Percentiles rank a stretch among this genome's conserved stretches.
phyloP scores from a whole-genome alignment of 108 stramenopile species.

The Conticribra weissflogii region DNA sequence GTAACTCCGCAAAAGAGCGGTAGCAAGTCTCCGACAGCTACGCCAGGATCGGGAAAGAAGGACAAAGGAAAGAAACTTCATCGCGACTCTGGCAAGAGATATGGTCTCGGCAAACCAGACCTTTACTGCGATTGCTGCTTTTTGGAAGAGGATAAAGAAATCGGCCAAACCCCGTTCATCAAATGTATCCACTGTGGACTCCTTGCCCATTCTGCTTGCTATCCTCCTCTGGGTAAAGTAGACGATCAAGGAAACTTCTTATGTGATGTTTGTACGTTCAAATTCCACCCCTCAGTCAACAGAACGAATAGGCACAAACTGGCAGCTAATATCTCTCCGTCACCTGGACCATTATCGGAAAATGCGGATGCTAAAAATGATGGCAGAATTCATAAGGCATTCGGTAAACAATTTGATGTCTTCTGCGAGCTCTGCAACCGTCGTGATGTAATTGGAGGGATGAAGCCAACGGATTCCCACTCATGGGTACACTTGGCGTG shows the following conservation, averaged over 20 bases:
- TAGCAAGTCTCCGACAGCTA: not conserved
- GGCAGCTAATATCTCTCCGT: not conserved
- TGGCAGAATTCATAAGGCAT: constrained; percentile 1
- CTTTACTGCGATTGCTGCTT: constrained; percentile 10
- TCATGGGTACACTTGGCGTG: not conserved
- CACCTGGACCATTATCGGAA: not conserved
- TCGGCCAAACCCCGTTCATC: constrained; percentile 11
- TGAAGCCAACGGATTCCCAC: not conserved
- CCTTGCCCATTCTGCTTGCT: constrained; percentile 14
- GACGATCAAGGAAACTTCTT: constrained; percentile 4
- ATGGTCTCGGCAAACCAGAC: constrained; percentile 2
- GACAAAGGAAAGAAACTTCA: not conserved
- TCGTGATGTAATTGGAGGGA: constrained; percentile 2
- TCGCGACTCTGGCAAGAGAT: constrained; percentile 13
- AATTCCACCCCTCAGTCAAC: constrained; percentile 9
- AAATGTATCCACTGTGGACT: constrained; percentile 6
- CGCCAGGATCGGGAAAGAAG: not conserved
- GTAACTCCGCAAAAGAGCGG: not conserved
- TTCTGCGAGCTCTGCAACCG: not conserved
- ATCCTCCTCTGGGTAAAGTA: constrained; percentile 3
- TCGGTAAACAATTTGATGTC: not conserved
- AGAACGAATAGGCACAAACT: not conserved
- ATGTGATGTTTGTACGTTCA: constrained; percentile 9
- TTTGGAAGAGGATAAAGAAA: constrained; percentile 7
- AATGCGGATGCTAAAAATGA: constrained; percentile 7